Percentiles rank a stretch among this genome's conserved stretches.
phyloP scores from a whole-genome alignment of 1,284 basidiomycete genomes.

The Tremellales sp. region DNA sequence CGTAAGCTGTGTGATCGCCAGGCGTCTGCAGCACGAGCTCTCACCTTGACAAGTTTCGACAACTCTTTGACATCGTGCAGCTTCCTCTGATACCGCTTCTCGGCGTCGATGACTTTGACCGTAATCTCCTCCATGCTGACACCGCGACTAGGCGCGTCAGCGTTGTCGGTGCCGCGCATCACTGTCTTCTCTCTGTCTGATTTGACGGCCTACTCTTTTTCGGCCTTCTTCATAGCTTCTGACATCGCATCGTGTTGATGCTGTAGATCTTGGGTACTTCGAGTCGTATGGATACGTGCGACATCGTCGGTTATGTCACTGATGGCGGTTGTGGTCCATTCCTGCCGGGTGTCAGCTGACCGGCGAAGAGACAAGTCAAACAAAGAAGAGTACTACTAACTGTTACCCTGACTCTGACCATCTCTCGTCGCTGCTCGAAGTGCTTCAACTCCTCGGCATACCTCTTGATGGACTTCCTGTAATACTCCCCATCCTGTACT shows the following conservation, averaged over 20 bases:
- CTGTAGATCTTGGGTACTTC: background rate
- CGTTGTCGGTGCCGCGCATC: no score
- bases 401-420: no score
- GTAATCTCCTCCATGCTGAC: no score
- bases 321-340: background rate
- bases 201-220: background rate
- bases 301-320: background rate
- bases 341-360: background rate
- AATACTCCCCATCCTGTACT: background rate
- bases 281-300: background rate
- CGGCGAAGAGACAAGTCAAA: background rate
- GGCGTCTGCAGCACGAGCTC: no score
- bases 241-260: background rate
- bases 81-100: background rate
- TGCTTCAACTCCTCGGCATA: no score
- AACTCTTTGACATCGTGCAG: no score
- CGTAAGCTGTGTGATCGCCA: no score
- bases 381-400: background rate
- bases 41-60: no score
- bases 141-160: no score
- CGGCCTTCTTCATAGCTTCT: background rate
- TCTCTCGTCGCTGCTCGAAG: no score
- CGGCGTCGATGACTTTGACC: background rate
- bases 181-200: no score
- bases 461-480: no score